These are phyloP conservation scores for Cercospora sp. DNA, from an alignment of 2,329 filamentous ascomycete genomes.

Conservation along the genomic window DNA sequence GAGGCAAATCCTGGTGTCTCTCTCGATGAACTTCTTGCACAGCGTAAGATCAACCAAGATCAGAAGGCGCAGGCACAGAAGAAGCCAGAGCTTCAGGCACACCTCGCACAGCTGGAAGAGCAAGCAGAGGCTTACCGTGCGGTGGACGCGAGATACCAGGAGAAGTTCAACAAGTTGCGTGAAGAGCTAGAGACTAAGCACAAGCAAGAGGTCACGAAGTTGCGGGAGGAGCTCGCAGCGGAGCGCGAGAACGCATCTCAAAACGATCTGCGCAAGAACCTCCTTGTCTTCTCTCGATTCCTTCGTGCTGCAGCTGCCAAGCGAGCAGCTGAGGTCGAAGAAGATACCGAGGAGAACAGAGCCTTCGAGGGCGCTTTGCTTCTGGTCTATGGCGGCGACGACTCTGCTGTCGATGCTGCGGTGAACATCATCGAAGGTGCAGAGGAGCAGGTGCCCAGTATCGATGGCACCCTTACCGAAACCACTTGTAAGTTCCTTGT, in stretches of 20 bases:
- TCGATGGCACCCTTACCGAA: conserved; percentile 63
- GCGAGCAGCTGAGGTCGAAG: conserved; percentile 67
- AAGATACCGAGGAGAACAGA: conserved; percentile 70
- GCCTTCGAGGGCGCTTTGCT: conserved; percentile 79
- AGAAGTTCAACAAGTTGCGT: conserved; percentile 60
- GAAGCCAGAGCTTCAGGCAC: conserved; percentile 69
- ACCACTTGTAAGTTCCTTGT: conserved; percentile 66
- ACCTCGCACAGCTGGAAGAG: conserved; percentile 70
- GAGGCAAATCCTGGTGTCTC: conserved; percentile 68
- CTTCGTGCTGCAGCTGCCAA: conserved; percentile 73
- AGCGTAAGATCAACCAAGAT: conserved; percentile 75
- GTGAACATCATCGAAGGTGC: conserved; percentile 74
- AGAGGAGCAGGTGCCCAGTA: conserved; percentile 65
- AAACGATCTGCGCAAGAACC: conserved; percentile 57
- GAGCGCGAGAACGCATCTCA: conserved; percentile 53
- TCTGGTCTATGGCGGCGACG: conserved; percentile 75
- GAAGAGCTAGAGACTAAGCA: conserved; percentile 56
- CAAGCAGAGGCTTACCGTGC: conserved; percentile 73
- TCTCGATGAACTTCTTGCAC: conserved; percentile 69
- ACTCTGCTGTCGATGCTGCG: conserved; percentile 71
- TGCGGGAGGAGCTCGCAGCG: conserved; percentile 56
- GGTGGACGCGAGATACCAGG: conserved; percentile 70
- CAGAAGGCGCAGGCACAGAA: conserved; percentile 76
- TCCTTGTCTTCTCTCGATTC: conserved; percentile 76
- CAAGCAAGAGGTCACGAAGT: conserved; percentile 57